Evolutionary conservation across 306 rosid species (phyloP).

Genomic region (Vigna angularis): DNA sequence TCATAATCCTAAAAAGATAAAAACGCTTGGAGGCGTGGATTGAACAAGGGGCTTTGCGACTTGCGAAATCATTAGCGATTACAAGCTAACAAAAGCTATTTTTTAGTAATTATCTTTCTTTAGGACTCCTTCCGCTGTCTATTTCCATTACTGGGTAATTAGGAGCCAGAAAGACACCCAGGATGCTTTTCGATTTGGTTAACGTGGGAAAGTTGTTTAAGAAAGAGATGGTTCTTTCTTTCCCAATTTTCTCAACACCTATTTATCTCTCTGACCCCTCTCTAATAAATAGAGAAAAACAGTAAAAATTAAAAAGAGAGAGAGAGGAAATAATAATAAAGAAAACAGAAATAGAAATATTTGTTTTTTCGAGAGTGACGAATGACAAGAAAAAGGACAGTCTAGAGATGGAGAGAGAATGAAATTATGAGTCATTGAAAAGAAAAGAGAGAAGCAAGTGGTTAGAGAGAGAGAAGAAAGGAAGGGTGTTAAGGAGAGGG

Average conservation of each 20-base stretch:
- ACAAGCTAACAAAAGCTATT: conserved; percentile 50
- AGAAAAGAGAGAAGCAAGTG: conserved; percentile 60
- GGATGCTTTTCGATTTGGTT: conserved; percentile 93
- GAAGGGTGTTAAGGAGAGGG: conserved; percentile 49
- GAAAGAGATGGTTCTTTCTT: conserved; percentile 85
- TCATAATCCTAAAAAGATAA: conserved; percentile 47
- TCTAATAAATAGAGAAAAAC: conserved; percentile 33
- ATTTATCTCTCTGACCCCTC: conserved; percentile 46
- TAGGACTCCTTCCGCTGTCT: conserved; percentile 65
- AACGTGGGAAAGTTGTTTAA: conserved; percentile 97
- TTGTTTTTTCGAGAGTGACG: background rate
- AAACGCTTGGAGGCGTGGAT: conserved; percentile 40
- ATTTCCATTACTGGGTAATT: conserved; percentile 67
- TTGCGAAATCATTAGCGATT: conserved; percentile 49
- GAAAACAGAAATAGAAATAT: conserved; percentile 13
- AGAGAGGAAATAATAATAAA: background rate
- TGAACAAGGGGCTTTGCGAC: conserved; percentile 16
- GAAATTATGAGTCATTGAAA: conserved; percentile 60
- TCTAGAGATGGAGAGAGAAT: conserved; percentile 21
- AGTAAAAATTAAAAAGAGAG: background rate
- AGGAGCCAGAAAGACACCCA: conserved; percentile 38
- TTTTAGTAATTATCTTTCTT: conserved; percentile 61
- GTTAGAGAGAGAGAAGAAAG: conserved; percentile 48
- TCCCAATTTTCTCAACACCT: conserved; percentile 46
- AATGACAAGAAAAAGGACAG: conserved; percentile 12